A percentile compares a stretch with the other conserved stretches of the same genome.
Conservation (phyloP, 108 stramenopile genomes). For the Skeletonema potamos region DNA sequence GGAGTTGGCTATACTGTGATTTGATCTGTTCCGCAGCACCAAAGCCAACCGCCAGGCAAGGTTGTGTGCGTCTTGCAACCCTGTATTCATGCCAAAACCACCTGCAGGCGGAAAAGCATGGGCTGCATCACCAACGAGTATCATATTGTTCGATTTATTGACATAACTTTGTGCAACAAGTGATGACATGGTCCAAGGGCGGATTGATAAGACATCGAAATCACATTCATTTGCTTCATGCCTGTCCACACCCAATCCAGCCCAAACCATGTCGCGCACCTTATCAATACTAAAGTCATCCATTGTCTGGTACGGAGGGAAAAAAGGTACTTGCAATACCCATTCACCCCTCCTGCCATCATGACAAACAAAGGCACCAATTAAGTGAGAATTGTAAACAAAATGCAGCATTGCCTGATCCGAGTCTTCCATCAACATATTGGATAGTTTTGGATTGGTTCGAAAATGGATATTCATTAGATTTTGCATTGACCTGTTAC, state of each 20-base stretch:
- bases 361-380: conserved; percentile 93
- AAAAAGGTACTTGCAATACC: conserved; percentile 93
- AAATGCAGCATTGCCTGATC: conserved; percentile 93
- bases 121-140: conserved; percentile 90
- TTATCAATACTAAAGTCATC: conserved; percentile 57
- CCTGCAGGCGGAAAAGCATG: conserved; percentile 97
- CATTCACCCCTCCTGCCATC: conserved; percentile 77
- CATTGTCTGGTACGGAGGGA: conserved; percentile 87
- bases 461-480: conserved; percentile 90
- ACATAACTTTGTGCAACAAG: conserved; percentile 68
- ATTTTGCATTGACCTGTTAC: conserved; percentile 63
- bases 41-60: conserved; percentile 88
- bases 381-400: conserved; percentile 75
- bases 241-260: conserved; percentile 44
- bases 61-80: conserved; percentile 90
- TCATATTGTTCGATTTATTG: conserved; percentile 29
- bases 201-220: conserved; percentile 72
- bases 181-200: conserved; percentile 92
- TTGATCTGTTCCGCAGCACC: conserved; percentile 4
- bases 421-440: conserved; percentile 28
- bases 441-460: conserved; percentile 28
- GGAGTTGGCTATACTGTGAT: not conserved
- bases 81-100: conserved; percentile 97
- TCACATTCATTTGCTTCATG: conserved; percentile 10
- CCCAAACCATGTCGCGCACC: conserved; percentile 57